Evolutionary conservation across 805 yeast species (phyloP), one percentile per base, ranked within the genome.

Genomic region (Kluyveromyces siamensis): DNA sequence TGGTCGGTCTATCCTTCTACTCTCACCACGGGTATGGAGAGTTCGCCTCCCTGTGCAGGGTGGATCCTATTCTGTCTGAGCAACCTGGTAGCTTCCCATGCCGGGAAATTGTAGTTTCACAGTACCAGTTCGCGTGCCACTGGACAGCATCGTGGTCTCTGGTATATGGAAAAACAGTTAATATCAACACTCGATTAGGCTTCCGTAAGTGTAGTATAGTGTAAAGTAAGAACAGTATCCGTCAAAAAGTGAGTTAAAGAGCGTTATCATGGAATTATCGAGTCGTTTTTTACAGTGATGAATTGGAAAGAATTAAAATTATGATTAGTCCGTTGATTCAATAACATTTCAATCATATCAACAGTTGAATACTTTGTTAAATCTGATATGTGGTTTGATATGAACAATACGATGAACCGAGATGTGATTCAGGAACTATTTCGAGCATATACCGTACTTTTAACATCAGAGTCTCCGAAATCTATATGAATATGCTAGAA

Each of bases 181-280:
- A 41, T 25, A 37, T 37, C 7, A 37, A 37, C 40, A 8, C 40
- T 17, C 13, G 2, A 11, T n/a, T 16, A 10, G 8, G 25, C 18
- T 37, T 16, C 10, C 2, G 7, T n/a, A 37, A 37, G 18, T 19
- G 3, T 19, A 11, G 40, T 37, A 8, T 16, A 6, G 18, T 17
- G 7, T 2, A 37, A 37, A 43, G 39, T 38, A 43, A 43, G 45
- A 43, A 17, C 45, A 43, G 45, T 43, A 43, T 33, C 45, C 45
- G 45, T 41, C 45, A 43, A 43, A 43, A 43, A 43, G 45, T 43
- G 45, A 43, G 45, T 43, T 18, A 30, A 16, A 9, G 25, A 30
- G 35, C 14, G 35, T 30, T 30, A 30, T 5, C 8, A 6, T 30
- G 14, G 14, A 11, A 7, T 30, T 30, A 30, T 30, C 35, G 35